Evolutionary conservation across 2,329 filamentous ascomycete genomes (phyloP).

Genomic region (Teratosphaeria viscida): DNA sequence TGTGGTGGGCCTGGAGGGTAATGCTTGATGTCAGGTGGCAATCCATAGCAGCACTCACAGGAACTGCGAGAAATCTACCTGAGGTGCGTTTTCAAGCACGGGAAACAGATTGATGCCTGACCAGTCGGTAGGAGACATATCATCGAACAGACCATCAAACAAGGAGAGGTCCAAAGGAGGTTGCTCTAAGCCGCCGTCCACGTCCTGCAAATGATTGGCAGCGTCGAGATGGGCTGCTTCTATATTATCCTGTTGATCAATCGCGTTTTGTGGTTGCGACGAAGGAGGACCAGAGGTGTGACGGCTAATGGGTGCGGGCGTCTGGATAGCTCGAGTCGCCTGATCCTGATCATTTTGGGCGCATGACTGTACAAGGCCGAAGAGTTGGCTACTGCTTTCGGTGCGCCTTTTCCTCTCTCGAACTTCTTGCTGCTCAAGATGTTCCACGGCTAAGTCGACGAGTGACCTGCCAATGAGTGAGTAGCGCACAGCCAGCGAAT

Average conservation of each 20-base stretch:
- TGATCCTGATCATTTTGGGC: background rate
- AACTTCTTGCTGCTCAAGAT: slow-evolving; percentile 14
- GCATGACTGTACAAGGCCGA: slow-evolving; percentile 12
- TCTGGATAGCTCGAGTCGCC: background rate
- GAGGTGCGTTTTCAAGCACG: slow-evolving; percentile 1
- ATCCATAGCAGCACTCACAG: background rate
- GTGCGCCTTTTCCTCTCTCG: slow-evolving; percentile 11
- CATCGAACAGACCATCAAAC: slow-evolving; percentile 2
- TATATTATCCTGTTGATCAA: background rate
- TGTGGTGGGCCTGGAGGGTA: slow-evolving; percentile 7
- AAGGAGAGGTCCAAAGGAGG: slow-evolving; percentile 1
- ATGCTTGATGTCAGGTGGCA: background rate
- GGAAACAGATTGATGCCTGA: slow-evolving; percentile 1
- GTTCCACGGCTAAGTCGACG: slow-evolving; percentile 11
- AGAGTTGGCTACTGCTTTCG: slow-evolving; percentile 20
- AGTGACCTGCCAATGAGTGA: slow-evolving; percentile 16
- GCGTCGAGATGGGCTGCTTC: background rate
- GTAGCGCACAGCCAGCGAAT: slow-evolving; percentile 23
- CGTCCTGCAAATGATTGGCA: background rate
- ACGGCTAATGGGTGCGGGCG: background rate
- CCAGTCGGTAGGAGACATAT: background rate
- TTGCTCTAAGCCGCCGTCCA: background rate
- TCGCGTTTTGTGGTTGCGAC: background rate
- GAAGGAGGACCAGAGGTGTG: background rate
- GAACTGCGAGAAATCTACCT: background rate